Evolutionary conservation across 2,329 filamentous ascomycete genomes (phyloP).

Genomic region (Ascochyta rabiei): DNA sequence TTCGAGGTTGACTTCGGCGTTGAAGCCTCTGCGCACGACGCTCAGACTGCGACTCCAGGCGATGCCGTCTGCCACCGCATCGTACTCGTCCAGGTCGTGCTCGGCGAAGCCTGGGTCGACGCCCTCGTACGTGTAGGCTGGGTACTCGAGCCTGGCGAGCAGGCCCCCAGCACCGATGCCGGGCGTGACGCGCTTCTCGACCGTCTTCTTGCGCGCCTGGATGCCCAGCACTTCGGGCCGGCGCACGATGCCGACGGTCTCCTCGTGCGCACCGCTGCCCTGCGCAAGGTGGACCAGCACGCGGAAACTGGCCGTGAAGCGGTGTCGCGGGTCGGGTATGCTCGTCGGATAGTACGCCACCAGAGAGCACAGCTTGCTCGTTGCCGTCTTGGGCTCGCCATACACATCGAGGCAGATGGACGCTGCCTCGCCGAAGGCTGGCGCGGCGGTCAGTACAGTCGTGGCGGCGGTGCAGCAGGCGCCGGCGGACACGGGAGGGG

Average conservation of each 20-base stretch:
- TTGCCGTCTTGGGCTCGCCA: slow-evolving; percentile 58
- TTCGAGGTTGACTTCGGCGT: slow-evolving; percentile 55
- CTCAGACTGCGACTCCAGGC: slow-evolving; percentile 72
- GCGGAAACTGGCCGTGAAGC: slow-evolving; percentile 51
- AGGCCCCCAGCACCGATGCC: slow-evolving; percentile 59
- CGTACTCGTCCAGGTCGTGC: slow-evolving; percentile 70
- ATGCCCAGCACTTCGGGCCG: slow-evolving; percentile 60
- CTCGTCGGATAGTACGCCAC: slow-evolving; percentile 68
- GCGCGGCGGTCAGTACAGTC: slow-evolving; percentile 7
- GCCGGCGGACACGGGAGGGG: slow-evolving; percentile 15
- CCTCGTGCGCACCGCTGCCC: slow-evolving; percentile 38
- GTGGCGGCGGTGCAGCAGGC: neutral
- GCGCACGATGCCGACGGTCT: slow-evolving; percentile 57
- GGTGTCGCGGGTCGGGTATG: slow-evolving; percentile 59
- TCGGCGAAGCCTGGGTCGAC: slow-evolving; percentile 73
- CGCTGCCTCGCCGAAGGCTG: slow-evolving; percentile 69
- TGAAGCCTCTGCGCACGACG: slow-evolving; percentile 65
- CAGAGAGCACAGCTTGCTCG: slow-evolving; percentile 61
- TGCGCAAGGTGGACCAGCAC: slow-evolving; percentile 65
- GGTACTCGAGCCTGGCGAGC: slow-evolving; percentile 50
- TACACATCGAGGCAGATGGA: slow-evolving; percentile 64
- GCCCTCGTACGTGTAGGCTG: slow-evolving; percentile 61
- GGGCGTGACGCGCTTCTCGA: slow-evolving; percentile 56
- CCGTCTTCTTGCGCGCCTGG: slow-evolving; percentile 57
- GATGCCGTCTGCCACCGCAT: slow-evolving; percentile 67